Evolutionary conservation across 345 rosid species (phyloP).

Genomic region (Corymbia maculata): DNA sequence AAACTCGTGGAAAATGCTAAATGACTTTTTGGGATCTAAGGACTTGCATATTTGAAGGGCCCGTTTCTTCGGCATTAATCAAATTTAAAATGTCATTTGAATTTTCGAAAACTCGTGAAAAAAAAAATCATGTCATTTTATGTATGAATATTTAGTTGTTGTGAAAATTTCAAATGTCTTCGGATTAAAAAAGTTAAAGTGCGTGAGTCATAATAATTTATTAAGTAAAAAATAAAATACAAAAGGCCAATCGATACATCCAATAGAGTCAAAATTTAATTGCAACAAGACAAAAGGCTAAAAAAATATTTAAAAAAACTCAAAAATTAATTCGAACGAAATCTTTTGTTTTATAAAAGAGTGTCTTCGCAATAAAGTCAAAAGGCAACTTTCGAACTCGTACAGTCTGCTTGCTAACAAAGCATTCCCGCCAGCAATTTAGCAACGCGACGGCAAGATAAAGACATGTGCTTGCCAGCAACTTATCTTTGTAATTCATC

Average conservation of each 20-base stretch:
- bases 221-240: not conserved
- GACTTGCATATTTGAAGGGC: not conserved
- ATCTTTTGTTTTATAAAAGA: not conserved
- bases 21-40: not conserved
- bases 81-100: not conserved
- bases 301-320: not conserved
- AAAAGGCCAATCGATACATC: not conserved
- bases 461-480: not conserved
- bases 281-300: not conserved
- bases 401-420: not conserved
- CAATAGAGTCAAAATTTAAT: not conserved
- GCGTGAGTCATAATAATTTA: fast-evolving
- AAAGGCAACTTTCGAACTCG: not conserved
- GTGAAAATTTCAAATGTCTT: not conserved
- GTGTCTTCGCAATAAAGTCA: not conserved
- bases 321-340: not conserved
- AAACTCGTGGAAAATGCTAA: not conserved
- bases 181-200: fast-evolving
- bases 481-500: not conserved
- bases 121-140: not conserved
- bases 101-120: not conserved
- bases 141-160: not conserved
- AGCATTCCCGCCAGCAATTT: not conserved
- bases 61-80: fast-evolving
- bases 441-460: not conserved